phyloP scores from a whole-genome alignment of 805 yeast genomes.

The Groenewaldozyma tartarivorans region DNA sequence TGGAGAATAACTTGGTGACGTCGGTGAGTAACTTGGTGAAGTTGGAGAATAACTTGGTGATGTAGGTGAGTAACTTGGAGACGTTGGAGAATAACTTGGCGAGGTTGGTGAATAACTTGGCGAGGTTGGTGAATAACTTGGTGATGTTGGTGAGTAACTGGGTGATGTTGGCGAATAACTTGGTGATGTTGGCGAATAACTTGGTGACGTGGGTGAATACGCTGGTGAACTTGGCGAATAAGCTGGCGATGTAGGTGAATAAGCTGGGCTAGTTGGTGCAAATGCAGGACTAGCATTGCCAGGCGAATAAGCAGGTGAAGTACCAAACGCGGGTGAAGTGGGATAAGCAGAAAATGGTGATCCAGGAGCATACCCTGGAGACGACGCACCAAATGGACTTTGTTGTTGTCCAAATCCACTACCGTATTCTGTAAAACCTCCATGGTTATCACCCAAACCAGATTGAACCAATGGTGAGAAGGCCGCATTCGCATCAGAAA shows the following conservation, averaged over 20 bases:
- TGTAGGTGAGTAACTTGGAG: conserved; percentile 67
- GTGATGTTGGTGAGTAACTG: conserved; percentile 63
- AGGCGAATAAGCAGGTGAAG: conserved; percentile 40
- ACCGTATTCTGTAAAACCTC: conserved; percentile 84
- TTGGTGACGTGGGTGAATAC: conserved; percentile 63
- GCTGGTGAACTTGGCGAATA: conserved; percentile 54
- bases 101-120: conserved; percentile 77
- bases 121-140: conserved; percentile 53
- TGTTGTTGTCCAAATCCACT: conserved; percentile 55
- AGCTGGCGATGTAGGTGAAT: conserved; percentile 59
- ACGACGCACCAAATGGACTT: conserved; percentile 43
- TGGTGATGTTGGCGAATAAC: conserved; percentile 68
- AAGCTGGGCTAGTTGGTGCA: conserved; percentile 58
- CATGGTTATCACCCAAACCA: conserved; percentile 69
- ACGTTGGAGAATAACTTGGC: conserved; percentile 53
- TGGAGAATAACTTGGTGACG: conserved; percentile 56
- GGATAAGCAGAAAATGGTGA: conserved; percentile 57
- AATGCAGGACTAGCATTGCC: conserved; percentile 54
- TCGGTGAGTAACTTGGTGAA: conserved; percentile 56
- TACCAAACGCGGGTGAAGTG: conserved; percentile 53
- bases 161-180: conserved; percentile 62
- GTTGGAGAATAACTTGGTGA: conserved; percentile 60
- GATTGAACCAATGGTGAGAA: conserved; percentile 91
- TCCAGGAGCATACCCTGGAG: conserved; percentile 65
- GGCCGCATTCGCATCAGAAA: conserved; percentile 50